These are phyloP conservation scores for Rutidosis leptorrhynchoides DNA, from an alignment of 129 eudicot species.

Conservation along the genomic window DNA sequence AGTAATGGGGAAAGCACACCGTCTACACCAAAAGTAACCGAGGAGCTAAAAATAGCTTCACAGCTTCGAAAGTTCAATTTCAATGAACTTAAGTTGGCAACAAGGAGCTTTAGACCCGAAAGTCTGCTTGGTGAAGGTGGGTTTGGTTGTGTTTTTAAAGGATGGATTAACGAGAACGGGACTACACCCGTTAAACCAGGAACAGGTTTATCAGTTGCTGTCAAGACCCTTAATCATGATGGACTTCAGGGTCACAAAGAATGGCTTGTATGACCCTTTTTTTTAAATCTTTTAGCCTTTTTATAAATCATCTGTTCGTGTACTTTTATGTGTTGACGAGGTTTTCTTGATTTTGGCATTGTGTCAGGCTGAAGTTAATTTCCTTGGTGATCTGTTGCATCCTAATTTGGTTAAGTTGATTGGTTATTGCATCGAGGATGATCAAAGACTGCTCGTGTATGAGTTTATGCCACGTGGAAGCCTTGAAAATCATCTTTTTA, in stretches of 20 bases:
- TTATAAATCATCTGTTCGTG: background rate
- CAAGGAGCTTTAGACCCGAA: conserved; percentile 85
- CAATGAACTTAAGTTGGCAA: conserved; percentile 76
- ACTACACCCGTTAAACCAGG: conserved; percentile 71
- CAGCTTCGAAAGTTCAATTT: conserved; percentile 80
- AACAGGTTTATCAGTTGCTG: conserved; percentile 91
- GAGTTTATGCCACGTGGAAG: conserved; percentile 99
- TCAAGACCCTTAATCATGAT: conserved; percentile 87
- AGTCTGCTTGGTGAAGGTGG: conserved; percentile 96
- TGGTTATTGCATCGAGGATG: conserved; percentile 94
- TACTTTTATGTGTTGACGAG: background rate
- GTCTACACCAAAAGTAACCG: conserved; percentile 64
- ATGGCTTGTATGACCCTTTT: conserved; percentile 64
- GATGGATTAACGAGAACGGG: conserved; percentile 82
- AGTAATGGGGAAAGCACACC: conserved; percentile 69
- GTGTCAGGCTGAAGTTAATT: conserved; percentile 87
- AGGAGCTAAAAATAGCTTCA: conserved; percentile 75
- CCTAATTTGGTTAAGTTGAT: conserved; percentile 85
- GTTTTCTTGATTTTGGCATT: conserved; percentile 12
- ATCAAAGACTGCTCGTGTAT: conserved; percentile 88
- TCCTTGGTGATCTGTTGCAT: conserved; percentile 89
- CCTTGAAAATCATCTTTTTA: conserved; percentile 91
- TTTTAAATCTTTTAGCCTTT: background rate
- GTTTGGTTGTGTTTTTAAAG: conserved; percentile 92
- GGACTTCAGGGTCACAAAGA: conserved; percentile 99